Evolutionary conservation across 306 rosid genomes (phyloP).

Genomic region (Castanea mollissima): DNA sequence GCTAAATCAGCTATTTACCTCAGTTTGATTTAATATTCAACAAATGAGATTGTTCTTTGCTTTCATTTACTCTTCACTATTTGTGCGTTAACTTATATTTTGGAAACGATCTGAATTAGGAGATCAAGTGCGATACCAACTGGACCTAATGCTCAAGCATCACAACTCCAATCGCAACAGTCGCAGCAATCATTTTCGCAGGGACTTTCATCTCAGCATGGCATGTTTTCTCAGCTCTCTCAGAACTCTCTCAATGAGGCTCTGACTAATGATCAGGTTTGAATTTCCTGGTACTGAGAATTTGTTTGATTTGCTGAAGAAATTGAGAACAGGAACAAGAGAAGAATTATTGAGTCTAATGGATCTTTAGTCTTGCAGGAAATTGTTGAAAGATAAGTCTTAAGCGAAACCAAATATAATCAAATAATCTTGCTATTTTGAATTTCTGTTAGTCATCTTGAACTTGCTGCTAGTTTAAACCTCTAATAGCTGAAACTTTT

Average conservation of each 20-base stretch:
- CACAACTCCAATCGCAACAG: constrained; percentile 80
- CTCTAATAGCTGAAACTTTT: no score
- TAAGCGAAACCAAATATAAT: no score
- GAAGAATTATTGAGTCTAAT: no score
- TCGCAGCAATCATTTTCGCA: constrained; percentile 91
- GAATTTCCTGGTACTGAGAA: neutral
- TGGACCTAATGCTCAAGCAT: constrained; percentile 53
- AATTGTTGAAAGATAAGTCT: no score
- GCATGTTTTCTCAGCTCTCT: constrained; percentile 75
- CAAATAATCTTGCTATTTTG: no score
- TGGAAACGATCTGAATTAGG: constrained; percentile 34
- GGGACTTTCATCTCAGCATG: constrained; percentile 81
- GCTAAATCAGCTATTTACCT: neutral
- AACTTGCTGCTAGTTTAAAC: no score
- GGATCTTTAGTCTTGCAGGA: no score
- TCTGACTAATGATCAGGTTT: constrained; percentile 75
- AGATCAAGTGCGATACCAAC: constrained; percentile 41
- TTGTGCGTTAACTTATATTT: constrained; percentile 1
- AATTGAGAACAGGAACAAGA: neutral
- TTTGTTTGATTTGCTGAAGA: constrained; percentile 5
- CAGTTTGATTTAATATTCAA: neutral
- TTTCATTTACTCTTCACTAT: constrained; percentile 1
- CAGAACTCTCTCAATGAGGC: constrained; percentile 73
- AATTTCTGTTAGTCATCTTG: no score
- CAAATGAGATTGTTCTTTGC: neutral